phyloP scores from a whole-genome alignment of 371 early-diverging fungal species.

The Rhizopus delemar region DNA sequence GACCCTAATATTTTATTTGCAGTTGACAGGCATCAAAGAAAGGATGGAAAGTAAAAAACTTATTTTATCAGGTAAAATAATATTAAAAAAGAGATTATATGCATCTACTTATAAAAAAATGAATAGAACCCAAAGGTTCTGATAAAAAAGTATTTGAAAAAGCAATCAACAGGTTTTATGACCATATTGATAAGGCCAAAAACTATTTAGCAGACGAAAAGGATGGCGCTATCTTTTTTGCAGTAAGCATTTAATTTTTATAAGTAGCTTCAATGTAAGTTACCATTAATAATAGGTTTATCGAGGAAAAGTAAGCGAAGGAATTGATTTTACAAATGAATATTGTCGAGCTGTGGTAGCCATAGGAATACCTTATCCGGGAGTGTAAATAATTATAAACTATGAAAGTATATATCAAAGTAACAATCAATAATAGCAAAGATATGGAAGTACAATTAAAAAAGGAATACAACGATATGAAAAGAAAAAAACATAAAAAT shows the following conservation, averaged over 20 bases:
- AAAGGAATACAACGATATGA: conserved; percentile 40
- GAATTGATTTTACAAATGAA: conserved; percentile 91
- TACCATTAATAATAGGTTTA: conserved; percentile 79
- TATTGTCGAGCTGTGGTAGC: conserved; percentile 88
- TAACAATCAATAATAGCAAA: conserved; percentile 11
- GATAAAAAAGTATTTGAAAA: conserved; percentile 58
- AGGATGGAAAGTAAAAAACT: conserved; percentile 32
- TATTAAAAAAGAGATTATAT: conserved; percentile 37
- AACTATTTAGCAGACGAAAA: conserved; percentile 25
- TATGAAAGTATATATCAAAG: neutral
- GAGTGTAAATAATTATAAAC: conserved; percentile 14
- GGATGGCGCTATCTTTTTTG: conserved; percentile 64
- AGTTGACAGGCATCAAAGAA: conserved; percentile 4
- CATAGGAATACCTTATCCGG: conserved; percentile 92
- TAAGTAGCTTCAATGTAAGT: conserved; percentile 46
- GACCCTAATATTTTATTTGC: neutral
- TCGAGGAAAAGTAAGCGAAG: conserved; percentile 94
- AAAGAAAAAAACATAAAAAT: neutral
- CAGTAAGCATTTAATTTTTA: conserved; percentile 60
- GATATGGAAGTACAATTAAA: conserved; percentile 45
- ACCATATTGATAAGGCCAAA: conserved; percentile 26
- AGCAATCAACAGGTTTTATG: conserved; percentile 52
- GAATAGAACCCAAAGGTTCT: conserved; percentile 50
- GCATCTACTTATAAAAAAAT: conserved; percentile 22
- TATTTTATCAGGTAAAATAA: conserved; percentile 35